Percentiles rank a stretch among this genome's conserved stretches.
Conservation (phyloP, 2,329 filamentous ascomycete species). For the Aspergillus flavus region DNA sequence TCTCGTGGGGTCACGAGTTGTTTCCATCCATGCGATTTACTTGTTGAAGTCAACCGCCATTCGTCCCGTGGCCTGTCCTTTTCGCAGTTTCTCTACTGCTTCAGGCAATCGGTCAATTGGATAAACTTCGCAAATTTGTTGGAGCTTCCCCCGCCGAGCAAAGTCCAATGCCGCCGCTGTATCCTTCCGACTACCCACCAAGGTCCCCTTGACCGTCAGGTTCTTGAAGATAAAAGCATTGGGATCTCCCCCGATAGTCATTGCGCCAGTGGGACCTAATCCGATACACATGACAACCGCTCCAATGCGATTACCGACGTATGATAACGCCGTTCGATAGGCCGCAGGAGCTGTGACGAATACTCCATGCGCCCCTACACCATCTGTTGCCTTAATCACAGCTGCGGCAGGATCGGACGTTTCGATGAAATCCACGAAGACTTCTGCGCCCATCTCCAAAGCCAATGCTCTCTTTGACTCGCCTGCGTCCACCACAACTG, state of each 20-base stretch:
- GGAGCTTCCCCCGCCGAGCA: constrained; percentile 53
- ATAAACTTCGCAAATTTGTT: constrained; percentile 54
- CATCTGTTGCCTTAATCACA: constrained; percentile 51
- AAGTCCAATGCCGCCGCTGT: constrained; percentile 44
- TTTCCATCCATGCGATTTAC: background rate
- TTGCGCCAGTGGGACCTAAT: constrained; percentile 27
- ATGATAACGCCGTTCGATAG: constrained; percentile 47
- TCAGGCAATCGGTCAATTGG: constrained; percentile 52
- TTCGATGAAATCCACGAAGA: constrained; percentile 59
- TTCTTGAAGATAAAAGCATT: constrained; percentile 30
- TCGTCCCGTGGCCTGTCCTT: constrained; percentile 55
- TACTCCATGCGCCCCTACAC: constrained; percentile 51
- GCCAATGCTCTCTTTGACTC: constrained; percentile 50
- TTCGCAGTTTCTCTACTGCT: constrained; percentile 53
- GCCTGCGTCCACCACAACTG: constrained; percentile 59
- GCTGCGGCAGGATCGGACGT: constrained; percentile 37
- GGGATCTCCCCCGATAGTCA: constrained; percentile 28
- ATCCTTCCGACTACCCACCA: constrained; percentile 36
- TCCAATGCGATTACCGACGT: constrained; percentile 46
- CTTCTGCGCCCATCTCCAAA: constrained; percentile 56
- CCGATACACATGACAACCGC: constrained; percentile 58
- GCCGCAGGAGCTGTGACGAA: constrained; percentile 45
- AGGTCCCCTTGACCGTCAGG: constrained; percentile 30
- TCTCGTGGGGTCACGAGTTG: background rate
- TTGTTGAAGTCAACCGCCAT: constrained; percentile 58